Evolutionary conservation across 2,329 filamentous ascomycete genomes (phyloP), one percentile per base, ranked within the genome.

Genomic region (Neofusicoccum sp.): DNA sequence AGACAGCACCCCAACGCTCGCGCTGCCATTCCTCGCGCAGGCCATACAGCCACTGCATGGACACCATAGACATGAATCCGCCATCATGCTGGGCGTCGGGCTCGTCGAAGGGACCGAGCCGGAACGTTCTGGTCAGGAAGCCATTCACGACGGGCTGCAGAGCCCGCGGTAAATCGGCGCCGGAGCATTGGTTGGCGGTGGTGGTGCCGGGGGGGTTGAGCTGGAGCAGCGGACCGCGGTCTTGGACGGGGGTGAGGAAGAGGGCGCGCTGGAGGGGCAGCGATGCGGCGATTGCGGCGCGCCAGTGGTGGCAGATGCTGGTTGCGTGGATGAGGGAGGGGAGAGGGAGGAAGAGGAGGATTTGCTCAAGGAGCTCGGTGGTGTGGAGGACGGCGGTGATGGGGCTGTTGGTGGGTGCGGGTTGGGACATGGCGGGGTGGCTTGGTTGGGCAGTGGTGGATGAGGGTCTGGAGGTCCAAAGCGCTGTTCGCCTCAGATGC

Each of bases 31-130:
- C 29, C 37, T 16, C 52, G 9, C 39, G 6, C 39, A 58, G 14
- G 9, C 45, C n/a, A 1, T 58, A 29, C 29, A 58, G 11, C 54
- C 41, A 36, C 54, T 33, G 31, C 31, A 58, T 34, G 36, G 61
- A 47, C 41, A 63, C 61, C 61, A 63, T 63, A 16, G 61, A 50
- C 49, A 63, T 56, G 43, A 56, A 63, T 6, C 61, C 61, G 39
- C 61, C 61, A 12, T 63, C 61, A 41, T 56, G 36, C 9, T 48
- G 50, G 29, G 22, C 33, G 12, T 56, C 61, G 7, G 61, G 61
- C 8, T 62, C 50, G 49, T 62, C 50, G 39, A 48, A 56, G 7
- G 39, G 41, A 22, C 61, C 61, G 3, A 62, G 61, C 34, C 49
- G 49, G 41, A 62, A 62, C 12, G 7, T 29, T n/a, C 43, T 16